A percentile compares a stretch with the other conserved stretches of the same genome.
Evolutionary conservation across 345 rosid species (phyloP).

Genomic region (Mercurialis annua): DNA sequence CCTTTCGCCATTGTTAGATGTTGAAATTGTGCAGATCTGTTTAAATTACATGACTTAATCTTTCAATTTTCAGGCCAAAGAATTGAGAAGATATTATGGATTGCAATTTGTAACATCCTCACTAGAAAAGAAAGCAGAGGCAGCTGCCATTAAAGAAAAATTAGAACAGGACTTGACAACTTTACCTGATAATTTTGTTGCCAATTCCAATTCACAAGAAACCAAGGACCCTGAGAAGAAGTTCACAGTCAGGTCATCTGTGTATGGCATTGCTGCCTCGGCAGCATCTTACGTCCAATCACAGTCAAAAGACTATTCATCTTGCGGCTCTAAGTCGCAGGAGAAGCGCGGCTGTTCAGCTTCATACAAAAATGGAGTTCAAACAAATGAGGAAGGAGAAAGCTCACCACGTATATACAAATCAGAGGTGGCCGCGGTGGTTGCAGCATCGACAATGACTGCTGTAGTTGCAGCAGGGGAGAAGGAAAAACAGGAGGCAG

Average conservation of each 20-base stretch:
- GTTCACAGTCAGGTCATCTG: conserved; percentile 37
- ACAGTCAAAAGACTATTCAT: conserved; percentile 39
- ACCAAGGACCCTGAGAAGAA: conserved; percentile 23
- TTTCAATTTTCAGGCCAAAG: conserved; percentile 38
- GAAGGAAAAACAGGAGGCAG: conserved; percentile 74
- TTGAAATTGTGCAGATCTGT: not conserved
- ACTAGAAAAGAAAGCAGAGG: conserved; percentile 70
- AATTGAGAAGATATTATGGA: conserved; percentile 57
- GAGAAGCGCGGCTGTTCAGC: conserved; percentile 14
- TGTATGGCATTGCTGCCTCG: conserved; percentile 86
- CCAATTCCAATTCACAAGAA: conserved; percentile 8
- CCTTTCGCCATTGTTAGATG: not conserved
- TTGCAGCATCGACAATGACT: conserved; percentile 83
- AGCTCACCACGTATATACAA: conserved; percentile 38
- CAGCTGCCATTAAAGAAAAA: conserved; percentile 48
- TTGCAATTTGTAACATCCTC: conserved; percentile 79
- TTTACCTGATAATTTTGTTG: conserved; percentile 24
- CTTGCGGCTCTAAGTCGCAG: conserved; percentile 26
- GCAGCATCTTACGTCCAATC: conserved; percentile 78
- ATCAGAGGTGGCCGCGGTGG: conserved; percentile 76
- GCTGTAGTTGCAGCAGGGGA: conserved; percentile 83
- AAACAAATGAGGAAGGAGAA: conserved; percentile 26
- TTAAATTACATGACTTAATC: conserved; percentile 1
- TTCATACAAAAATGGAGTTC: conserved; percentile 17
- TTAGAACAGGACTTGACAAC: conserved; percentile 47